Conservation (phyloP, 306 rosid genomes). For the Trifolium subterraneum region DNA sequence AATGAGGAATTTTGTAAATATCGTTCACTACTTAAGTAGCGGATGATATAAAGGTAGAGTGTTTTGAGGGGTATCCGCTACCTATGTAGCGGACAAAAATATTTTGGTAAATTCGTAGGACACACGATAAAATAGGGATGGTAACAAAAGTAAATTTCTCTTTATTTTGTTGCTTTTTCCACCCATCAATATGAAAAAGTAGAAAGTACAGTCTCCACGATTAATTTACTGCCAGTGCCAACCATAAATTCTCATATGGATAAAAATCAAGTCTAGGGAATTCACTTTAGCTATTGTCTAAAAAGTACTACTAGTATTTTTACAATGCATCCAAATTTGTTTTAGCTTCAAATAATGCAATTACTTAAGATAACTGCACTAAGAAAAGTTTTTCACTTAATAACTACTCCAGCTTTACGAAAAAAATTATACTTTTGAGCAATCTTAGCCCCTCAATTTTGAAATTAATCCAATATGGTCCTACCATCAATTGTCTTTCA, state of each 20-base stretch:
- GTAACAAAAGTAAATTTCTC: no score
- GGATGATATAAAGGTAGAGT: no score
- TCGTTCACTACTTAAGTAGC: no score
- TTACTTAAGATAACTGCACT: not conserved
- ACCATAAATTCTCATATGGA: not conserved
- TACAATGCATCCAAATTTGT: not conserved
- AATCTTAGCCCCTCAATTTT: not conserved
- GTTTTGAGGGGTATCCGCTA: no score
- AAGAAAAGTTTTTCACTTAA: not conserved
- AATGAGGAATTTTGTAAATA: no score
- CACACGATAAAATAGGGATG: no score
- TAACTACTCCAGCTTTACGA: not conserved
- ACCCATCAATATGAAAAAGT: conserved; percentile 1
- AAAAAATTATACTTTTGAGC: not conserved
- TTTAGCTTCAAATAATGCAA: not conserved
- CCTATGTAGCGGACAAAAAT: no score
- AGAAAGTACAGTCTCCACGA: conserved; percentile 26
- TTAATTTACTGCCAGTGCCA: conserved; percentile 17
- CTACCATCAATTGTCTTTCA: not conserved
- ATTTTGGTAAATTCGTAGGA: no score
- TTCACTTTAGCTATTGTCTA: not conserved
- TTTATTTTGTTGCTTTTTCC: conserved; percentile 32
- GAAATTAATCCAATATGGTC: not conserved
- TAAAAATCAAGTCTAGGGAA: not conserved
- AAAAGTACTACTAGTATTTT: not conserved